phyloP scores from a whole-genome alignment of 176 grass and related monocot species.

The Urochloa ruziziensis region DNA sequence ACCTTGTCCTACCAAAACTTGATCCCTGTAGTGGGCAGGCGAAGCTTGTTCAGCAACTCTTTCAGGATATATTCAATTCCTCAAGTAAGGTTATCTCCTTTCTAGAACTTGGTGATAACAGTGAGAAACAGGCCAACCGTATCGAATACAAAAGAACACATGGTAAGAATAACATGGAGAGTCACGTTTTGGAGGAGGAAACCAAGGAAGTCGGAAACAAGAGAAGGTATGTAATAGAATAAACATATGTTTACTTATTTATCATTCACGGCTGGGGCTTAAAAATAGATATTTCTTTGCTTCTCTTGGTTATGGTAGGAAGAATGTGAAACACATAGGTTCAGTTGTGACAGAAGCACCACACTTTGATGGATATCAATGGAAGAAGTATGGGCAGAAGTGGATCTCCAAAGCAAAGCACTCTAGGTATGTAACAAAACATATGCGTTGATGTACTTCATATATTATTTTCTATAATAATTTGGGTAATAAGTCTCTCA shows the following conservation, averaged over 20 bases:
- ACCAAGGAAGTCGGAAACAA: background rate
- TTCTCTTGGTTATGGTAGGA: slow-evolving; percentile 15
- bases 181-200: background rate
- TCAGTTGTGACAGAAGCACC: slow-evolving; percentile 20
- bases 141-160: background rate
- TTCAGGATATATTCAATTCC: background rate
- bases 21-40: background rate
- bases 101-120: background rate
- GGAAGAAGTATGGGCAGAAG: slow-evolving; percentile 44
- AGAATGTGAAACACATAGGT: slow-evolving; percentile 14
- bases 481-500: too few relatives aligned
- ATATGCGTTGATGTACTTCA: background rate
- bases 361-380: slow-evolving; percentile 37
- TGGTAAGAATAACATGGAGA: background rate
- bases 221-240: slow-evolving; percentile 12
- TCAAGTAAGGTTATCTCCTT: slow-evolving; percentile 26
- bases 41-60: background rate
- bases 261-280: background rate
- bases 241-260: background rate
- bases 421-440: slow-evolving; percentile 17
- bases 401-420: slow-evolving; percentile 28
- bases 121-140: background rate
- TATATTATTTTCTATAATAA: background rate
- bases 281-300: background rate
- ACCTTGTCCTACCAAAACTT: background rate